These are phyloP conservation scores for Avena sativa DNA, from an alignment of 176 grass and related monocot species.

Conservation along the genomic window DNA sequence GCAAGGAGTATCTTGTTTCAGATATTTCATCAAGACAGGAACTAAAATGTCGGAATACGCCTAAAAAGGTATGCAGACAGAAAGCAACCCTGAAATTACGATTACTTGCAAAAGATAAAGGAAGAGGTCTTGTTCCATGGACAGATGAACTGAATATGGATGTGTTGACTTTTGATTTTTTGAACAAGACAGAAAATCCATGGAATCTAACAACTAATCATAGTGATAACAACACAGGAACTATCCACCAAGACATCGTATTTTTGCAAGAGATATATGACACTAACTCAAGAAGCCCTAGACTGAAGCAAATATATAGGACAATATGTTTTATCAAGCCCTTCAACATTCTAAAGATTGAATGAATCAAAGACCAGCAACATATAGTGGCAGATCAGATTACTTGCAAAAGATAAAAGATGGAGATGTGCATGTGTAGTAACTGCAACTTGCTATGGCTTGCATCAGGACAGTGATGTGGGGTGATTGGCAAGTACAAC, in stretches of 20 bases:
- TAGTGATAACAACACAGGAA: not conserved
- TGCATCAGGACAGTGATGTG: constrained; percentile 38
- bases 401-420: too few relatives aligned
- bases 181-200: not conserved
- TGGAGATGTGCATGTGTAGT: too few relatives aligned
- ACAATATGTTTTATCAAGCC: not conserved
- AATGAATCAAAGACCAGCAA: too few relatives aligned
- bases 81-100: not conserved
- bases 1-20: not conserved
- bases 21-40: not conserved
- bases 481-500: not conserved
- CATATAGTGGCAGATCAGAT: too few relatives aligned
- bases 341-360: not conserved
- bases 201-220: not conserved
- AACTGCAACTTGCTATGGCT: not conserved
- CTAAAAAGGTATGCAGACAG: constrained; percentile 3
- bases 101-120: too few relatives aligned
- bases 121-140: too few relatives aligned
- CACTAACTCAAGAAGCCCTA: not conserved
- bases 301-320: not conserved
- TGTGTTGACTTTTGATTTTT: not conserved
- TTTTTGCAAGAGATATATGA: not conserved
- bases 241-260: too few relatives aligned
- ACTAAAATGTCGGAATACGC: not conserved
- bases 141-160: not conserved